Conservation (phyloP, 2,329 filamentous ascomycete species). For the Lachnellula cervina region DNA sequence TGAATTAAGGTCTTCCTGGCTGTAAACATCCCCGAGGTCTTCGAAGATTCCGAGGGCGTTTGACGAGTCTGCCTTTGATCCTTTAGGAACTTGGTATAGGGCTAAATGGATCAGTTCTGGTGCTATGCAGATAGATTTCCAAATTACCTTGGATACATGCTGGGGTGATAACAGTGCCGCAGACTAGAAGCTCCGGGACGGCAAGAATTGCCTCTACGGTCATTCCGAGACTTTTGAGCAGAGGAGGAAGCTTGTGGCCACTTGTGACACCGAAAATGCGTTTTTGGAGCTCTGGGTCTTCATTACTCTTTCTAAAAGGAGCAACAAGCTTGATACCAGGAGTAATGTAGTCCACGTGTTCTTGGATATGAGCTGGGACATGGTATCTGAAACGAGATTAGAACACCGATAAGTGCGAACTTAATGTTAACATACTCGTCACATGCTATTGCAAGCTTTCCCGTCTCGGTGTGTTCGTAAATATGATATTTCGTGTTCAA, state of each 20-base stretch:
- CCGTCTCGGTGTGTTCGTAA: slow-evolving; percentile 43
- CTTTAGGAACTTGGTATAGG: slow-evolving; percentile 32
- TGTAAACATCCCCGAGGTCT: slow-evolving; percentile 48
- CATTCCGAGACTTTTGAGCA: slow-evolving; percentile 6
- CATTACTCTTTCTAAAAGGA: slow-evolving; percentile 37
- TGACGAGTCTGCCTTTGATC: slow-evolving; percentile 6
- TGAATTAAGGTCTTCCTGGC: slow-evolving; percentile 43
- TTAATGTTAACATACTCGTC: slow-evolving; percentile 11
- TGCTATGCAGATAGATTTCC: slow-evolving; percentile 30
- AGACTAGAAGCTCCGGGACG: slow-evolving; percentile 15
- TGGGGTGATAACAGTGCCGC: slow-evolving; percentile 35
- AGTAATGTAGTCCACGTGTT: slow-evolving; percentile 30
- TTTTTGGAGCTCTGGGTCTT: slow-evolving; percentile 9
- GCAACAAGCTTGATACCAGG: slow-evolving; percentile 34
- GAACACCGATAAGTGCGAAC: neutral
- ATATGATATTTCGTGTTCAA: slow-evolving; percentile 44
- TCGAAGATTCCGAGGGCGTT: slow-evolving; percentile 46
- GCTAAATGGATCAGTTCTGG: slow-evolving; percentile 33
- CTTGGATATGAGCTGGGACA: slow-evolving; percentile 23
- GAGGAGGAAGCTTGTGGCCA: slow-evolving; percentile 3
- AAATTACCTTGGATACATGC: slow-evolving; percentile 39
- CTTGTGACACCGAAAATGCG: slow-evolving; percentile 16
- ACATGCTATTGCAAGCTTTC: slow-evolving; percentile 35
- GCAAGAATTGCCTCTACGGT: slow-evolving; percentile 7
- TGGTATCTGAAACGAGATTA: slow-evolving; percentile 17